Evolutionary conservation across 768 basidiomycete genomes (phyloP), one percentile per base, ranked within the genome.

Genomic region (Omphalotus guepiniiformis): DNA sequence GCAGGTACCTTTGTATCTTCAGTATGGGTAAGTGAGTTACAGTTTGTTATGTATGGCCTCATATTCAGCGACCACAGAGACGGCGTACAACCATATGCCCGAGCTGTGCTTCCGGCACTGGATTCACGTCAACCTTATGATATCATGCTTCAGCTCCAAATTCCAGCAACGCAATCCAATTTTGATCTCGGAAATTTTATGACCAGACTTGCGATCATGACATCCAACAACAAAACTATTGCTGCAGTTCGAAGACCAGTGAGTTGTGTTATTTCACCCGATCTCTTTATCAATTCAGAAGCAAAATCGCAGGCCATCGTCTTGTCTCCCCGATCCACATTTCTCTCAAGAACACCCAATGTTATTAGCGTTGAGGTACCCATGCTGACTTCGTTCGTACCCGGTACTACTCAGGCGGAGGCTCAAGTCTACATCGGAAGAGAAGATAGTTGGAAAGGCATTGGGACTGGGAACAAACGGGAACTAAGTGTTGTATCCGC

Each of bases 131-230:
- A 91, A 52, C 77, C 78, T n/a, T 93, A 92, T 48, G 81, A 89
- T 53, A 69, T 93, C 42, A 81, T 80, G 36, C 64, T 92, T 13
- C 76, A 79, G 44, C 68, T 93, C 13, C 62, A 68, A 23, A 69
- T 92, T 6, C 90, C 90, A 9, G 70, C 78, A 3, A 75, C 76
- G 15, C 79, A 82, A 49, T 63, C 81, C 18, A 92, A 89, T 65
- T 69, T 78, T 55, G 81, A 71, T 3, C 78, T 93, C 2, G 90
- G 90, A 34, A 93, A 93, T 62, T 93, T 92, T 63, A 93, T 93
- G 90, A 69, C 80, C 4, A 75, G 71, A 36, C 60, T 92, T 28
- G 80, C 74, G 1, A 64, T 93, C 22, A 70, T 67, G 2, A 81
- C 82, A 0, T 55, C 70, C 23, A 71, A 73, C 15, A 90, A 90